Conservation (phyloP, 352 stramenopile species). For the Phytopythium aichiense region DNA sequence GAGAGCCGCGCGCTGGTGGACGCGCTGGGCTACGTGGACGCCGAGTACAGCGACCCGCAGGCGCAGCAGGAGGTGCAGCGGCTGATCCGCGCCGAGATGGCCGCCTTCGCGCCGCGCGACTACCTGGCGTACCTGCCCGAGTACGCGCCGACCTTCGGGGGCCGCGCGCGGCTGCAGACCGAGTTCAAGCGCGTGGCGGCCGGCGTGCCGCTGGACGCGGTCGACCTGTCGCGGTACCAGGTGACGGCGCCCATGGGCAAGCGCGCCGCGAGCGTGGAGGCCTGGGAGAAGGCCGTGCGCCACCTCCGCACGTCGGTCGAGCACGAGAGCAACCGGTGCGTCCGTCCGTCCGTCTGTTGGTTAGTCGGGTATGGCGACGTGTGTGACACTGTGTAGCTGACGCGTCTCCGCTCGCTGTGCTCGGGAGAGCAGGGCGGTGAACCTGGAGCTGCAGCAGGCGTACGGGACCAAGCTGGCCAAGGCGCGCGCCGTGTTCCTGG, state of each 20-base stretch:
- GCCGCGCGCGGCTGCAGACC: slow-evolving; percentile 46
- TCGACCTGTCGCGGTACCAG: slow-evolving; percentile 72
- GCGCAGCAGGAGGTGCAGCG: slow-evolving; percentile 57
- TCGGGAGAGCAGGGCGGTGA: slow-evolving; percentile 35
- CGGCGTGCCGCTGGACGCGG: slow-evolving; percentile 58
- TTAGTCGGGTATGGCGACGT: neutral
- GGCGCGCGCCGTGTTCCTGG: slow-evolving; percentile 49
- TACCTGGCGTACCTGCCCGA: slow-evolving; percentile 67
- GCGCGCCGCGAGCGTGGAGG: slow-evolving; percentile 26
- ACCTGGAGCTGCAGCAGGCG: slow-evolving; percentile 70
- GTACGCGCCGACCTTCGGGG: slow-evolving; percentile 50
- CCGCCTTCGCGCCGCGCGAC: slow-evolving; percentile 43
- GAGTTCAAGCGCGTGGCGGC: slow-evolving; percentile 73
- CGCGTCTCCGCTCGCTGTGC: neutral
- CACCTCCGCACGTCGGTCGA: slow-evolving; percentile 52
- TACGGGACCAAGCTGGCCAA: slow-evolving; percentile 73
- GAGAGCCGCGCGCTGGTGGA: slow-evolving; percentile 66
- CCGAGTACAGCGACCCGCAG: slow-evolving; percentile 43
- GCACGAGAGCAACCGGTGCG: slow-evolving; percentile 53
- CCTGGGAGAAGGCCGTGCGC: slow-evolving; percentile 54
- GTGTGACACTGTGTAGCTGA: neutral
- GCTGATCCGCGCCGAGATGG: slow-evolving; percentile 72
- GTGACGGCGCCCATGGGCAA: slow-evolving; percentile 41
- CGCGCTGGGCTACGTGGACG: slow-evolving; percentile 73
- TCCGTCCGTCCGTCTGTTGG: neutral